Evolutionary conservation across 164 flowering plant genomes (phyloP).

Genomic region (Piper betle): DNA sequence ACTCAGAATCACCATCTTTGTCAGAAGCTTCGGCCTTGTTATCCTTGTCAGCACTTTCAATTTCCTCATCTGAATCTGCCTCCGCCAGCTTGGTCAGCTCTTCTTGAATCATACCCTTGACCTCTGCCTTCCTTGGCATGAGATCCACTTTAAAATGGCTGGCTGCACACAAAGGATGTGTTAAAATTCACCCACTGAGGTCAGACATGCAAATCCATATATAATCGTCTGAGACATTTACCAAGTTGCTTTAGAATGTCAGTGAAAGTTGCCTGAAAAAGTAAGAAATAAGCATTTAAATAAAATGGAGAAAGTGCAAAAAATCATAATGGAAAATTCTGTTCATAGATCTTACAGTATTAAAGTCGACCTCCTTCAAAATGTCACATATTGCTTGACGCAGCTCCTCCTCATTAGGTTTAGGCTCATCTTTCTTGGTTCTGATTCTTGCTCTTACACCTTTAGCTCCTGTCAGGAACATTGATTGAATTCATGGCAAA

Average conservation of each 20-base stretch:
- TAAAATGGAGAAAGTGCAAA: not conserved
- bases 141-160: conserved; percentile 49
- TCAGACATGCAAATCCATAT: not conserved
- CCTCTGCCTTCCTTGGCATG: conserved; percentile 66
- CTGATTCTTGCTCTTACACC: conserved; percentile 52
- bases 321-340: not conserved
- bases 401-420: conserved; percentile 55
- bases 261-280: conserved; percentile 75
- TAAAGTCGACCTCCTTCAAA: conserved; percentile 85
- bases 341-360: conserved; percentile 40
- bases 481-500: not conserved
- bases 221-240: conserved; percentile 12
- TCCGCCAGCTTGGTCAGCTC: conserved; percentile 88
- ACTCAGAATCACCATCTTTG: conserved; percentile 8
- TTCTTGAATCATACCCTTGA: too few relatives aligned
- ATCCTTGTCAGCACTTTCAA: conserved; percentile 12
- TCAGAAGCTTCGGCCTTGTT: conserved; percentile 6
- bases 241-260: conserved; percentile 72
- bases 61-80: conserved; percentile 47
- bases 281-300: not conserved
- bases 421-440: conserved; percentile 23
- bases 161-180: conserved; percentile 27
- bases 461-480: conserved; percentile 27
- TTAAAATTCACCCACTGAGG: too few relatives aligned
- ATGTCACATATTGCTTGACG: conserved; percentile 61